Base-by-base conservation (phyloP, 2,329 filamentous ascomycete species). In the Exophiala dermatitidis region DNA sequence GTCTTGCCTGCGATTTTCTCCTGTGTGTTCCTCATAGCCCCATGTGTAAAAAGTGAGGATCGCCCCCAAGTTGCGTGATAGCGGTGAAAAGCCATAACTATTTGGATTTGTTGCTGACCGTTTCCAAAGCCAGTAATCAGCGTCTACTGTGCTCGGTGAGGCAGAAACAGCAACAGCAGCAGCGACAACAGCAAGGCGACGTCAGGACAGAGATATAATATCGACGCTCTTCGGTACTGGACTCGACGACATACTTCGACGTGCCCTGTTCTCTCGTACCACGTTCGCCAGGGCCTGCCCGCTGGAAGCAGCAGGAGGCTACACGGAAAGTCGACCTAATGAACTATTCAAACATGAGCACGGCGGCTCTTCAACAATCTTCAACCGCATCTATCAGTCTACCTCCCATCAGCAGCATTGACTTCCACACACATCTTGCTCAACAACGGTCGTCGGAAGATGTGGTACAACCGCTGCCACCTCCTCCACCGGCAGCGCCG, bases 391-490 rank as follows among this genome's bases (percentile, higher is more conserved):
- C 61, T 7, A 63, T 63, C 43, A 63, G 61, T 56, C 55, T 63
- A 38, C 61, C 61, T 46, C 61, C 61, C 36, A 62, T 63, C 54
- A 62, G 60, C 53, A 60, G 58, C 47, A 63, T 63, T 41, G 58
- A 63, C 47, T 61, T 63, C 44, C 54, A 59, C 41, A 40, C 57
- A 19, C 58, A 60, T n/a, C 37, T 54, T 37, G 52, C 49, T 31
- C 61, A 60, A 28, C 43, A 60, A 28, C 43, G 56, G 47, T 49
- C 61, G 37, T 55, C 60, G 32, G 57, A 56, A 51, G 61, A 61
- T 45, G 52, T 63, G 42, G 49, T 59, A 50, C 60, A 62, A 56
- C 54, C 59, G 52, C 50, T 59, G 29, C 60, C 60, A 50, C 60
- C 61, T 12, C 61, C 61, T 38, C 55, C 59, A 34, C 59, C 59